phyloP scores from a whole-genome alignment of 352 stramenopile species.

The Ophiocytium majus region DNA sequence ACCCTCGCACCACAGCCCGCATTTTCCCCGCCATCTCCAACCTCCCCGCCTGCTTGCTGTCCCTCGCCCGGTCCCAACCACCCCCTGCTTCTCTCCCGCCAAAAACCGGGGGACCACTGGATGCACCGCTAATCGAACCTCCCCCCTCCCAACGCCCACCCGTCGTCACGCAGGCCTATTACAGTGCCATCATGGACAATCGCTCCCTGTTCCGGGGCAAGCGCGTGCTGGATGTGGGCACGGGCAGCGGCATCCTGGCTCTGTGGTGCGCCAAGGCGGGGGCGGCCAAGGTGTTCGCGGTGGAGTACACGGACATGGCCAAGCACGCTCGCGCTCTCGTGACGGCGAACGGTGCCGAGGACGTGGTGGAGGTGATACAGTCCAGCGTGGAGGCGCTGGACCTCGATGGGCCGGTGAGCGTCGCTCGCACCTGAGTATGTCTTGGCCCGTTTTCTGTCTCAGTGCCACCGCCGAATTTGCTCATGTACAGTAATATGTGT shows the following conservation, averaged over 20 bases:
- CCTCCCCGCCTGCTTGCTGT: no score
- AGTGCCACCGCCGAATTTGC: no score
- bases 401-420: constrained; percentile 73
- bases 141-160: neutral
- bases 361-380: constrained; percentile 95
- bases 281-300: constrained; percentile 85
- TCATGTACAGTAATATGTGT: no score
- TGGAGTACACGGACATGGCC: constrained; percentile 97
- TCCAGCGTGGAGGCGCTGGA: constrained; percentile 86
- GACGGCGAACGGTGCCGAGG: constrained; percentile 83
- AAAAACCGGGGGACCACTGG: neutral
- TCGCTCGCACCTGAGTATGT: no score
- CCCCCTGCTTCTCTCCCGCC: neutral
- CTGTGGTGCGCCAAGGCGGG: constrained; percentile 96
- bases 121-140: no score
- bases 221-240: constrained; percentile 98
- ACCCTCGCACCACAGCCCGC: no score
- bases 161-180: neutral
- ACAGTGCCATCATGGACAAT: constrained; percentile 86
- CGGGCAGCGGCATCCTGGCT: constrained; percentile 96
- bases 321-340: constrained; percentile 90
- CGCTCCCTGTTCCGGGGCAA: constrained; percentile 89
- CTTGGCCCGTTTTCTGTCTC: no score
- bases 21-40: no score
- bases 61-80: neutral